Conservation (phyloP, 805 yeast genomes). For the Saccharomycopsis microspora region DNA sequence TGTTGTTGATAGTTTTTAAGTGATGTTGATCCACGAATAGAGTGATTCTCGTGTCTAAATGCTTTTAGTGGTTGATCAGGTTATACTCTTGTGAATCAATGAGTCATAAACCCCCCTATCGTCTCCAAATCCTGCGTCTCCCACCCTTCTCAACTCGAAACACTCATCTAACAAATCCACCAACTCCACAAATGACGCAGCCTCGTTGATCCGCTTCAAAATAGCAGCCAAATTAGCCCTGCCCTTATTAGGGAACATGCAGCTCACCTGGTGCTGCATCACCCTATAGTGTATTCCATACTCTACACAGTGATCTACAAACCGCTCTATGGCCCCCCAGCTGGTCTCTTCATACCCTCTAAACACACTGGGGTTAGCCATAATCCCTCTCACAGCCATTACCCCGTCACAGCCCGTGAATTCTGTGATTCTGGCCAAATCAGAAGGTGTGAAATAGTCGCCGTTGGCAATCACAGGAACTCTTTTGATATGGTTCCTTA, state of each 20-base stretch:
- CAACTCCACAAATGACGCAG: slow-evolving; percentile 45
- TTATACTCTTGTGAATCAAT: background rate
- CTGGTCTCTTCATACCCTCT: slow-evolving; percentile 55
- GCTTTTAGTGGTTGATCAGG: no score
- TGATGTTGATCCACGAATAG: no score
- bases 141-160: slow-evolving; percentile 55
- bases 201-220: slow-evolving; percentile 39
- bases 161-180: slow-evolving; percentile 73
- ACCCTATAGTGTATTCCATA: slow-evolving; percentile 81
- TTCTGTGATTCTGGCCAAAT: slow-evolving; percentile 49
- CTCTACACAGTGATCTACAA: slow-evolving; percentile 66
- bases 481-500: slow-evolving; percentile 37
- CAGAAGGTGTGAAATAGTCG: slow-evolving; percentile 67
- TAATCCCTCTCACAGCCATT: slow-evolving; percentile 88
- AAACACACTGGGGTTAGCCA: slow-evolving; percentile 82
- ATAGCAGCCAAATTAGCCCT: slow-evolving; percentile 36
- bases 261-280: slow-evolving; percentile 76
- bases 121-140: slow-evolving; percentile 61
- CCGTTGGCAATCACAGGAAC: slow-evolving; percentile 96
- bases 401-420: slow-evolving; percentile 80
- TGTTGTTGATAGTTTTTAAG: no score
- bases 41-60: no score
- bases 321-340: slow-evolving; percentile 81
- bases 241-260: slow-evolving; percentile 50
- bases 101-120: slow-evolving; percentile 16